Base-by-base conservation (phyloP, 352 stramenopile genomes). In the Elongisporangium senticosum region DNA sequence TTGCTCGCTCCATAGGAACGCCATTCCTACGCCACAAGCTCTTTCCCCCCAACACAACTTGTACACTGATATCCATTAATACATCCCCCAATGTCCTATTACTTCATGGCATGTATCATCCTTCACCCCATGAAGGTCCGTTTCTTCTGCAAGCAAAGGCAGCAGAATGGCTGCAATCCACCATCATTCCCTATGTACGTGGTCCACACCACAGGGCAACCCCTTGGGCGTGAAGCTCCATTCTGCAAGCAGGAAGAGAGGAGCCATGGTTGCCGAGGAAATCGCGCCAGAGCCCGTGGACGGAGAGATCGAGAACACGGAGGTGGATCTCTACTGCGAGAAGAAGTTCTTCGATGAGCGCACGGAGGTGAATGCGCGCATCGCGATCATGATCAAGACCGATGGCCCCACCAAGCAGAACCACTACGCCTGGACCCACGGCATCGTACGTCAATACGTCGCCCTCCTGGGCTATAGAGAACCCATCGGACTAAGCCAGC, bases 311-410 rank as follows among this genome's bases (percentile, higher is more conserved):
- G 78, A 89, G 59, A 82, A 72, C 40, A 77, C 64, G 28, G 54
- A 76, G 37, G 68, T 76, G 19, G 40, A 54, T 19, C 33, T 43
- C 53, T 64, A 43, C 53, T 74, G 64, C 51, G 74, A 84, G 55
- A 77, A 68, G 50, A 82, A 79, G 56, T 88, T 87, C 67, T 90
- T 90, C 58, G 73, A 75, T 22, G 81, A 90, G 63, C 81, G 69
- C 51, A 66, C 71, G 24, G 63, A 86, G 53, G 71, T 89, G 50
- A 51, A 52, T 28, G 59, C 61, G 48, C 60, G 33, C 10, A 43
- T 43, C 33, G 33, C 33, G 33, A 43, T 43, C 13, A 43, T 43
- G 33, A 43, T 43, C 33, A 43, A 43, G 33, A 10, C 33, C 33
- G 33, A 43, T 1, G 33, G 33, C 33, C 33, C 33, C 1, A 43